Percentiles rank a stretch among this genome's conserved stretches.
These are phyloP conservation scores for Euphorbia tirucalli DNA, from an alignment of 345 rosid genomes.

Conservation along the genomic window DNA sequence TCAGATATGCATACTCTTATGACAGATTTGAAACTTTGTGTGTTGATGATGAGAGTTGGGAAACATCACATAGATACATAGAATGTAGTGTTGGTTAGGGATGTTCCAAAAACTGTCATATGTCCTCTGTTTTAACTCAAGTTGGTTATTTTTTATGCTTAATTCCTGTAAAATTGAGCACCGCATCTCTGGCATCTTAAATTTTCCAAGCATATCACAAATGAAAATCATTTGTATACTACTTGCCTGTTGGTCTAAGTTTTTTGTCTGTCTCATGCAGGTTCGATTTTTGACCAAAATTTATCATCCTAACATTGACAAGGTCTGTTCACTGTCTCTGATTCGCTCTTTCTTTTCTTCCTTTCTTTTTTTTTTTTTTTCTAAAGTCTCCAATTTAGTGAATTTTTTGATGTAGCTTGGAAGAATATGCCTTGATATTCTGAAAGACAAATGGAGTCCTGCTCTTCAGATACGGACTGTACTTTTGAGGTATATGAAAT, in stretches of 20 bases:
- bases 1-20: neutral
- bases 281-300: slow-evolving; percentile 98
- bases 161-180: neutral
- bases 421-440: slow-evolving; percentile 95
- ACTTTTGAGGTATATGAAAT: slow-evolving; percentile 72
- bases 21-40: neutral
- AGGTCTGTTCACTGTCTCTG: slow-evolving; percentile 44
- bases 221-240: neutral
- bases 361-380: slow-evolving; percentile 2
- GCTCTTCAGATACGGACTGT: slow-evolving; percentile 98
- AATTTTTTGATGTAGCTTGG: slow-evolving; percentile 61
- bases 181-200: neutral
- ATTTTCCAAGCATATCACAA: neutral
- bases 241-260: neutral
- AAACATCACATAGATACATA: neutral
- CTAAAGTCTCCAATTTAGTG: neutral
- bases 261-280: slow-evolving; percentile 41
- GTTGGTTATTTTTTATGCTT: neutral
- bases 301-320: slow-evolving; percentile 96
- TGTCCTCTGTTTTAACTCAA: too few species aligned
- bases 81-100: neutral
- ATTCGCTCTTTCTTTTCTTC: neutral
- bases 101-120: too few species aligned
- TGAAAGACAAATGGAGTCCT: slow-evolving; percentile 99
- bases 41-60: neutral